A percentile compares a stretch with the other conserved stretches of the same genome.
phyloP scores from a whole-genome alignment of 495 filamentous ascomycete genomes.

The Xylaria telfairii region DNA sequence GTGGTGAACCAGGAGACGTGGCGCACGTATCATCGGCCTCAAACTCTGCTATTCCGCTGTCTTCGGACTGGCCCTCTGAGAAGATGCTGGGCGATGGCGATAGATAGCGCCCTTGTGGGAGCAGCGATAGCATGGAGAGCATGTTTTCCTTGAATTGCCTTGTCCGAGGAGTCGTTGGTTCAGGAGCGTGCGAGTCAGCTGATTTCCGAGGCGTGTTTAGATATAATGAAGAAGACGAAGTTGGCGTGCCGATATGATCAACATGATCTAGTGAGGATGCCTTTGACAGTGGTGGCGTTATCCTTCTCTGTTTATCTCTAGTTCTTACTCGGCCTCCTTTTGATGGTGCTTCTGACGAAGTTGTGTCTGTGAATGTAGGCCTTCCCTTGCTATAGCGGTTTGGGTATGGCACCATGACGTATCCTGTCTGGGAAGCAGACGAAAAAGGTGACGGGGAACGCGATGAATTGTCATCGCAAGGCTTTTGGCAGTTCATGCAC shows the following conservation, averaged over 20 bases:
- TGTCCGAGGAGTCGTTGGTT: conserved; percentile 6
- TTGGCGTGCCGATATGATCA: neutral
- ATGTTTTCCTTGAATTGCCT: conserved; percentile 1
- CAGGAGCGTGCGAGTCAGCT: neutral
- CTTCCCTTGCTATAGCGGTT: neutral
- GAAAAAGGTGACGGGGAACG: neutral
- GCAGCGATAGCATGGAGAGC: conserved; percentile 11
- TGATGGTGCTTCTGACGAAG: neutral
- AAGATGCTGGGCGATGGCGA: conserved; percentile 5
- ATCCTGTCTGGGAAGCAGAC: neutral
- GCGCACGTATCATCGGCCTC: neutral
- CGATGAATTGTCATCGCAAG: neutral
- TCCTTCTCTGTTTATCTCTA: neutral
- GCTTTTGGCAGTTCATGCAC: neutral
- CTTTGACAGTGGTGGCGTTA: neutral
- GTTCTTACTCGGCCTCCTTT: neutral
- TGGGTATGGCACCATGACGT: neutral
- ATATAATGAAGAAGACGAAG: neutral
- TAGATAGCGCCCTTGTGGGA: neutral
- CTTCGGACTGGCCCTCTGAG: neutral
- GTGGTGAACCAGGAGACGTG: neutral
- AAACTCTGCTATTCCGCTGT: neutral
- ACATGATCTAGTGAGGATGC: neutral
- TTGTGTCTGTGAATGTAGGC: neutral
- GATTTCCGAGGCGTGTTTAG: neutral